Evolutionary conservation across 495 filamentous ascomycete genomes (phyloP), one percentile per base, ranked within the genome.

Genomic region (Pseudoneurospora amorphoporcata): DNA sequence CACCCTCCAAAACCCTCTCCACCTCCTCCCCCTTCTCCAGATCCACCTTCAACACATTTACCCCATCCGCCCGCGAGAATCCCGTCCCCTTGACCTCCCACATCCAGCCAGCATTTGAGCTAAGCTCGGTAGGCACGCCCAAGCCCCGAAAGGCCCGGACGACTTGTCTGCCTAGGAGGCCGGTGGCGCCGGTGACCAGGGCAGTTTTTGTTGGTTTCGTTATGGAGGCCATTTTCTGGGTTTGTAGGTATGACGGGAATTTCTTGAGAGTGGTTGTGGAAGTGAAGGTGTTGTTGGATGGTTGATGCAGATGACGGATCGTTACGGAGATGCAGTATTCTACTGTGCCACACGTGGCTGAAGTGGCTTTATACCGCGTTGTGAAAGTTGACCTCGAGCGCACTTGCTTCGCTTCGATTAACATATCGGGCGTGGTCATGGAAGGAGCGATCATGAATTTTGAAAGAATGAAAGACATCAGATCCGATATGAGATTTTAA

Each of bases 31-130:
- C 75, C 71, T 91, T 87, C 68, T 86, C 83, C 17, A 97, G 79
- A 78, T 97, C 91, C 17, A 94, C 86, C 82, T 94, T 97, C 71
- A 93, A 83, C 71, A 94, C 87, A 1, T 86, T 84, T 5, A 88
- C 88, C 42, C 92, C 92, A 74, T 88, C 88, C 23, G 92, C 91
- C 69, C 94, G 86, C 8, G 91, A 83, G 73, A 83, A 82, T 38
- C 92, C 94, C 37, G 94, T 95, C n/a, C 94, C 94, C 73, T 92
- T 87, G 65, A 89, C 89, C n/a, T 88, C 84, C 88, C 94, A 97
- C 29, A 29, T 65, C 53, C 53, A 65, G 7, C 87, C 86, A 73
- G 90, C 84, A 23, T 65, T 35, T 0, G 53, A 32, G 14, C 53
- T 35, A 65, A 65, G 53, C 29, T 35, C 53, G 14, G 53, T 65